Evolutionary conservation across 768 basidiomycete genomes (phyloP), one percentile per base, ranked within the genome.

Genomic region (Butyriboletus loyo): DNA sequence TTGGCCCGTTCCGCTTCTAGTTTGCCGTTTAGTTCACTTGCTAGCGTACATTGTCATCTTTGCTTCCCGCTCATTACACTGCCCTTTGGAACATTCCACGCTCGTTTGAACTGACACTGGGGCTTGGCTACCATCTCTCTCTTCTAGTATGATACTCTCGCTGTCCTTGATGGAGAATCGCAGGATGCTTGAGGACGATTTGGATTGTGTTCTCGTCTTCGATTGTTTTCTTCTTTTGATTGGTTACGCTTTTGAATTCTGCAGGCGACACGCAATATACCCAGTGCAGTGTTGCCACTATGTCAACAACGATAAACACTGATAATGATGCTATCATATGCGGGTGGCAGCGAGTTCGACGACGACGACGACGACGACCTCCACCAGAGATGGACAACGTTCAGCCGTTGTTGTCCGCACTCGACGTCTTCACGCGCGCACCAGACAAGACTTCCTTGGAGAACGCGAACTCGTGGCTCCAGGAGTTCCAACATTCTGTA

Each of bases 401-500:
- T 36, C 85, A 86, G 69, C 81, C 80, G 57, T 72, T 93, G 7
- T 71, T 91, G 63, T 81, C 87, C 59, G 91, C 87, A 22, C 77
- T 93, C 60, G 83, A 85, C 46, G 87, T 92, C 41, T 93, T 93
- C 70, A 76, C 79, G 59, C 80, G 84, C 54, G 85, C 86, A 48
- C 89, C 96, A 30, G 90, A 96, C 77, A 87, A 89, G 63, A 71
- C 72, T 15, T 85, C 91, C 17, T 79, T 97, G 58, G 89, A 91
- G 60, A 81, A 80, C 60, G 96, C 94, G 60, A 98, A 97, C 75
- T 74, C 84, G 60, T 98, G 94, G 94, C 86, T 99, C 57, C 89
- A 94, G 76, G 93, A 95, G 72, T 99, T 98, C 71, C 96, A 99
- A 77, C 95, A 98, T 79, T 95, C 92, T 78, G 96, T 98, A 86